These are phyloP conservation scores for Plantago major DNA, from an alignment of 257 asterid genomes.

Conservation along the genomic window DNA sequence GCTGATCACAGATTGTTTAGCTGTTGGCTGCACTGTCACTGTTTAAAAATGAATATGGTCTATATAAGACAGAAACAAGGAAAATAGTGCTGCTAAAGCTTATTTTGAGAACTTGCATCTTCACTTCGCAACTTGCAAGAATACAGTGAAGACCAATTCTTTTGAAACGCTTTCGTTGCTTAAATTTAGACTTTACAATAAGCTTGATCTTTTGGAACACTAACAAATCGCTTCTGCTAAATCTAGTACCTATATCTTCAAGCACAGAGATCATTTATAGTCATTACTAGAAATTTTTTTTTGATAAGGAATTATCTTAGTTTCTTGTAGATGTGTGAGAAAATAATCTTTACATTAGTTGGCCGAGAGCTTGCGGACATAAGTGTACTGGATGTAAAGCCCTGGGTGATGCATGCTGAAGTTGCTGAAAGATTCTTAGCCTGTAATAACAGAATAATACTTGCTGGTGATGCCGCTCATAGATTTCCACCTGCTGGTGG, in stretches of 20 bases:
- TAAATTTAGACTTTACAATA: too few species aligned
- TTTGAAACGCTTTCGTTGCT: too few species aligned
- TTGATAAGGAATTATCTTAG: conserved; percentile 19
- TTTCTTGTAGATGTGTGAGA: conserved; percentile 63
- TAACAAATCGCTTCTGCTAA: background rate
- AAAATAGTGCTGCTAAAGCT: background rate
- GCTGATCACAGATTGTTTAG: background rate
- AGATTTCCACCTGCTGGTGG: conserved; percentile 99
- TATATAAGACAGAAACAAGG: background rate
- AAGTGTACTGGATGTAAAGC: conserved; percentile 72
- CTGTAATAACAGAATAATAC: conserved; percentile 50
- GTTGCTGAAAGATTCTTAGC: conserved; percentile 76
- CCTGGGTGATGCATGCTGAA: conserved; percentile 99
- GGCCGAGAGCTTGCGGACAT: conserved; percentile 86
- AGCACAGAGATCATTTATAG: too few species aligned
- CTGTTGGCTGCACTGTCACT: too few species aligned
- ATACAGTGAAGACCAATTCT: too few species aligned
- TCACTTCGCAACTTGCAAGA: too few species aligned
- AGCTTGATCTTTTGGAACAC: background rate
- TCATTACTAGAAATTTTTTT: too few species aligned
- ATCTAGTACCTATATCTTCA: background rate
- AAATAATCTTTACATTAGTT: conserved; percentile 62
- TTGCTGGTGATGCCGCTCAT: conserved; percentile 98
- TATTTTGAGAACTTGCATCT: background rate
- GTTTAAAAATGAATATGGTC: background rate